Evolutionary conservation across 345 rosid species (phyloP), one percentile per base, ranked within the genome.

Genomic region (Noccaea bulbosa): DNA sequence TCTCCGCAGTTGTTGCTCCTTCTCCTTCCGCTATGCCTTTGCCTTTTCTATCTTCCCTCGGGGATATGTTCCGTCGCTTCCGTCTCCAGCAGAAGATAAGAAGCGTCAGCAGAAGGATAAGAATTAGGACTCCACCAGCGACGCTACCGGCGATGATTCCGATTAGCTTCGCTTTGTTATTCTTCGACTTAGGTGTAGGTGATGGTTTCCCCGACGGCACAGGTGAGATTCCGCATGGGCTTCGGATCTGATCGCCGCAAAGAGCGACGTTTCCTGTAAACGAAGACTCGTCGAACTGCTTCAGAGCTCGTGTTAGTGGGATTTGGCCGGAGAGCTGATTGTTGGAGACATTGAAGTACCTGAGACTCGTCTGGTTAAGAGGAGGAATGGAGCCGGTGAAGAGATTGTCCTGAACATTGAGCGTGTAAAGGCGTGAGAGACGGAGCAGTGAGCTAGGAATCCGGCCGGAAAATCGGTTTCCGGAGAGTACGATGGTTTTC

Each of bases 321-420:
- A 94, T 87, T 74, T 60, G 54, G 11, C 97, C 99, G 9, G 91
- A 85, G 55, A 94, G 87, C 0, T 77, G 55, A 67, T 94, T 94
- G 63, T 81, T 81, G 2, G 97, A 89, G 3, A 91, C 96, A 59
- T 91, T 94, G 83, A 94, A 89, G 81, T 73, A 88, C 38, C 90
- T 78, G 51, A 94, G 95, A 67, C 83, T 82, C 40, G 87, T 81
- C 78, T 94, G 99, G 81, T 86, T 88, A 52, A 94, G 56, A 11
- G 89, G 85, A 65, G 99, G 97, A 43, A 94, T 77, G 4, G 70
- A 3, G 6, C 95, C 97, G 2, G 79, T 74, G 65, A 91, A 83
- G 37, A 41, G 67, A 57, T 94, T 94, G 54, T 87, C 87, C 73
- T 88, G 78, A 34, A 94, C 69, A 53, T 77, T 75, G 11, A 94